phyloP scores from a whole-genome alignment of 2,329 filamentous ascomycete genomes.

The Aspergillus sp. region DNA sequence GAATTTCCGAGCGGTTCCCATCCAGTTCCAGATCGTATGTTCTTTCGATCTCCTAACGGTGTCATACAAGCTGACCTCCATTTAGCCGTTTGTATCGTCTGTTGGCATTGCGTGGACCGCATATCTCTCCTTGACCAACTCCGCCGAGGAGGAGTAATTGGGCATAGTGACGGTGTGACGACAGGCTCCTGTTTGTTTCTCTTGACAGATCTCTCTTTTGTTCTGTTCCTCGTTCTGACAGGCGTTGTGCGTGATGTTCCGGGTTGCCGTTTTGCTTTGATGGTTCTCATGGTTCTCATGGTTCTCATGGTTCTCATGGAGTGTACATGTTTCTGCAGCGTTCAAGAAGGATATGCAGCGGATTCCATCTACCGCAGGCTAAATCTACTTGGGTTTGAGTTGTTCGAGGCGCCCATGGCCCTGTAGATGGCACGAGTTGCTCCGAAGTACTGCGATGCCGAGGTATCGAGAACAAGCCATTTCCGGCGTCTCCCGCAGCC shows the following conservation, averaged over 20 bases:
- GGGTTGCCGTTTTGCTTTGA: background rate
- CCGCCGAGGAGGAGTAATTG: slow-evolving; percentile 57
- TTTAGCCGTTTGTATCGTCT: slow-evolving; percentile 85
- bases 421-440: too few species aligned
- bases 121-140: slow-evolving; percentile 86
- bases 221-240: background rate
- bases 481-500: slow-evolving; percentile 8
- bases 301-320: too few species aligned
- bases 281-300: background rate
- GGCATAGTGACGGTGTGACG: background rate
- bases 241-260: slow-evolving; percentile 8
- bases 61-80: slow-evolving; percentile 4
- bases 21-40: slow-evolving; percentile 92
- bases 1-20: slow-evolving; percentile 91
- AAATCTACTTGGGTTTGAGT: too few species aligned
- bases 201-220: slow-evolving; percentile 1
- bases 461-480: too few species aligned
- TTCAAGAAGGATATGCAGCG: too few species aligned
- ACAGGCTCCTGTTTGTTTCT: slow-evolving; percentile 9
- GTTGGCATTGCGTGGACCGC: slow-evolving; percentile 96
- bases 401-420: too few species aligned
- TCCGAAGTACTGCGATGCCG: too few species aligned
- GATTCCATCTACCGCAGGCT: too few species aligned
- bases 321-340: too few species aligned
- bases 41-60: slow-evolving; percentile 2